Base-by-base conservation (phyloP, 2,329 filamentous ascomycete species). In the Nigrograna mackinnonii region DNA sequence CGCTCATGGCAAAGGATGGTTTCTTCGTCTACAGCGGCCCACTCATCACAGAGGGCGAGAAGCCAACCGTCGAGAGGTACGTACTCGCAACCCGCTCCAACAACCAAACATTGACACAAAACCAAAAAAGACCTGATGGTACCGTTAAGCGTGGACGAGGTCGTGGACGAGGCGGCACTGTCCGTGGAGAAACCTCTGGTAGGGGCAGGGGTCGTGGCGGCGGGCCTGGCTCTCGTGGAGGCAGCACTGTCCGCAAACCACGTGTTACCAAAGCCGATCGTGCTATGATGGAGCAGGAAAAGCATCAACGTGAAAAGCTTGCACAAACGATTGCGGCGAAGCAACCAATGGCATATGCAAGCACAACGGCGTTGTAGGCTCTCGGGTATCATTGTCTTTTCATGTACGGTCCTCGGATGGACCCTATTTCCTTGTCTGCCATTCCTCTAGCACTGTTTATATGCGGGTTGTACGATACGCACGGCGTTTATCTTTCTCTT, bases 21-120 rank as follows among this genome's bases (percentile, higher is more conserved):
- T 99, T 97, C 74, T 99, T 97, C 66, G 94, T 99, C 2, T 99
- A 96, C 70, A 95, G 89, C 47, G 94, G 94, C 3, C 92, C 92
- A 6, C 75, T 99, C 35, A 82, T 97, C 17, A 87, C 87, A 4
- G 91, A 95, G 69, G 88, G 86, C 17, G 87, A 95, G 71, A 92
- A 94, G 70, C 76, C 82, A 30, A 71, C 78, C 41, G 75, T 84
- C 37, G 83, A 86, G 62, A 76, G 79, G 80, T 83, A 72, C 60
- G 70, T 73, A 39, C 39, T 7, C 21, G 16, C 35, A 3, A 3
- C 17, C 31, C 20, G 7, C 22, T n/a, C 4, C 13, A 6, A 22
- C 24, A 6, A 19, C n/a, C 21, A 21, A 34, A 76, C 66, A 77
- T 6, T 18, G 16, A 24, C 59, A 41, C 54, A 61, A 46, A 67